Conservation (phyloP, 192 early-diverging fungal species). For the Umbelopsis sp. region DNA sequence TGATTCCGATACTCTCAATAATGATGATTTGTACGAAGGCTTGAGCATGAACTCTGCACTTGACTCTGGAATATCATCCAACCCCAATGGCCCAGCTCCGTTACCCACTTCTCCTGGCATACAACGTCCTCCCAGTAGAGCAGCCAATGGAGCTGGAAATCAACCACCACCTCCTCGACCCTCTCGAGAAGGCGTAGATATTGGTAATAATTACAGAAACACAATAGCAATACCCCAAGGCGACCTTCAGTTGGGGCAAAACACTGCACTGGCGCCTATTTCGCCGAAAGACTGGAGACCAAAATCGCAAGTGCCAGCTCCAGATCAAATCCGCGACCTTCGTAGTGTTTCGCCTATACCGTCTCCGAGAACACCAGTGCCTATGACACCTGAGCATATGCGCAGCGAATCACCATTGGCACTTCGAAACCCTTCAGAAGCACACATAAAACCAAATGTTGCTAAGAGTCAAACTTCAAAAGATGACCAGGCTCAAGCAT, state of each 20-base stretch:
- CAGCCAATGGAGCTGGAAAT: constrained; percentile 34
- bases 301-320: constrained; percentile 21
- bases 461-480: constrained; percentile 6
- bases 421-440: not conserved
- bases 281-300: constrained; percentile 11
- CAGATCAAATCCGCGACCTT: constrained; percentile 10
- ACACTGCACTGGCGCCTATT: not conserved
- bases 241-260: not conserved
- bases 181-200: constrained; percentile 40
- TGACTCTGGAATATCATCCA: not conserved
- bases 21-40: constrained; percentile 7
- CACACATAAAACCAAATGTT: not conserved
- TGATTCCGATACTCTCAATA: constrained; percentile 1
- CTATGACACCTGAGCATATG: not conserved
- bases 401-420: constrained; percentile 13
- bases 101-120: not conserved
- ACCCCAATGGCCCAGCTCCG: not conserved
- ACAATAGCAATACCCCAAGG: constrained; percentile 18
- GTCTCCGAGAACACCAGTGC: not conserved
- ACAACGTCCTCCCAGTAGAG: constrained; percentile 5
- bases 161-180: constrained; percentile 35
- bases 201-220: constrained; percentile 24
- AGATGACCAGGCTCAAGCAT: not conserved
- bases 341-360: constrained; percentile 15
- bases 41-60: not conserved